Conservation (phyloP, 1,284 basidiomycete species). For the Crucibulum parvulum region DNA sequence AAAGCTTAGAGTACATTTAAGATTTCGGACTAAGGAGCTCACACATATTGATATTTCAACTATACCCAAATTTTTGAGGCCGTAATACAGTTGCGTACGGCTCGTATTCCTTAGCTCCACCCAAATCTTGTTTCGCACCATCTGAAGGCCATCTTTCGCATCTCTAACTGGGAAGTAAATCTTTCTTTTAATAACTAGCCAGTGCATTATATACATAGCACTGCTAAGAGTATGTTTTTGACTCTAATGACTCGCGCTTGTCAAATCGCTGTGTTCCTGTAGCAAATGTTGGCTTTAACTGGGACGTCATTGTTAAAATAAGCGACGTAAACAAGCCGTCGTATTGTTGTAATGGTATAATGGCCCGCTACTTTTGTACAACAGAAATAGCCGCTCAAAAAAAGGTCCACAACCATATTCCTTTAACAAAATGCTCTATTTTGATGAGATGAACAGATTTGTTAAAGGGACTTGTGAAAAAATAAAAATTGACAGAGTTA, state of each 20-base stretch:
- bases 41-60: slow-evolving; percentile 10
- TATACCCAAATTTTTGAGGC: slow-evolving; percentile 2
- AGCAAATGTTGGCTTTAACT: background rate
- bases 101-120: background rate
- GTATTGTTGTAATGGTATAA: too few species aligned
- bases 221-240: background rate
- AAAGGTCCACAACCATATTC: too few species aligned
- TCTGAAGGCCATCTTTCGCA: background rate
- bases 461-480: too few species aligned
- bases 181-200: background rate
- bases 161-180: background rate
- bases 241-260: background rate
- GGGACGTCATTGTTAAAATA: background rate
- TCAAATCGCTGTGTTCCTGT: background rate
- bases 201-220: background rate
- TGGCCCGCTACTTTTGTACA: too few species aligned
- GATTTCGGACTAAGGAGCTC: background rate
- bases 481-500: too few species aligned
- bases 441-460: too few species aligned
- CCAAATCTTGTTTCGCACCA: background rate
- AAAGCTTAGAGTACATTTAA: background rate
- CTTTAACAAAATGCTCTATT: too few species aligned
- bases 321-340: too few species aligned
- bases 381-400: too few species aligned
- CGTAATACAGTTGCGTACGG: too few species aligned